phyloP scores from a whole-genome alignment of 169 alveolate species.

The Babesia ovata region DNA sequence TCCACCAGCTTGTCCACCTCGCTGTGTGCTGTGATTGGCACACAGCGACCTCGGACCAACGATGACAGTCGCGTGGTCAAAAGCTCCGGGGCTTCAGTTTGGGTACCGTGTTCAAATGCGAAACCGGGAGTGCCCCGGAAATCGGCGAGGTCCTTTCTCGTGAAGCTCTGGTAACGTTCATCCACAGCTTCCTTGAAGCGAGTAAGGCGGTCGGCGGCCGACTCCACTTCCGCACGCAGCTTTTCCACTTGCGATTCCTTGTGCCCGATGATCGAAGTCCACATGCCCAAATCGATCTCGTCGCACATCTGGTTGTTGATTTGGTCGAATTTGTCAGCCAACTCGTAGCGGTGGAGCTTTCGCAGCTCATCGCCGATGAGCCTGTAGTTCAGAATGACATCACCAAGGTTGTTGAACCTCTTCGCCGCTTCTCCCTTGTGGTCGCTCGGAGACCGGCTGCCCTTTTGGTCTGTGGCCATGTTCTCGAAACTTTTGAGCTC shows the following conservation, averaged over 20 bases:
- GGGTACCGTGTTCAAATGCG: constrained; percentile 28
- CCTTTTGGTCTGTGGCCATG: constrained; percentile 2
- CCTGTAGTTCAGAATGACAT: constrained; percentile 59
- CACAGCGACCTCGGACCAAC: constrained; percentile 44
- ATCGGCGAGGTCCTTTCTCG: constrained; percentile 15
- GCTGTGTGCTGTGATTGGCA: constrained; percentile 7
- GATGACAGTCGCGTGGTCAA: constrained; percentile 40
- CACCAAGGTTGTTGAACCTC: constrained; percentile 56
- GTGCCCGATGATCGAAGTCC: constrained; percentile 41
- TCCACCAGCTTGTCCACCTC: constrained; percentile 60
- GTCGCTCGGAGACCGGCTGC: not conserved
- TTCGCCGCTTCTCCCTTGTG: not conserved
- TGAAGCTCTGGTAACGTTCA: constrained; percentile 19
- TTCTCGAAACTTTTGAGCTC: constrained; percentile 45
- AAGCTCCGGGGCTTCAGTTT: constrained; percentile 39
- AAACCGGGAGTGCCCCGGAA: constrained; percentile 14
- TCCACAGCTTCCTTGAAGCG: constrained; percentile 30
- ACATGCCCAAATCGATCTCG: constrained; percentile 57
- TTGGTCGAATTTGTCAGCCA: constrained; percentile 58
- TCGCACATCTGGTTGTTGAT: constrained; percentile 62
- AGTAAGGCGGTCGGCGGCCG: constrained; percentile 25
- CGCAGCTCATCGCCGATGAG: constrained; percentile 65
- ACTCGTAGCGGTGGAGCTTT: constrained; percentile 64
- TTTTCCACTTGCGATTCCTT: constrained; percentile 40
- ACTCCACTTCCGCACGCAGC: constrained; percentile 28